phyloP scores from a whole-genome alignment of 2,329 filamentous ascomycete genomes.

The Exophiala viscosa region DNA sequence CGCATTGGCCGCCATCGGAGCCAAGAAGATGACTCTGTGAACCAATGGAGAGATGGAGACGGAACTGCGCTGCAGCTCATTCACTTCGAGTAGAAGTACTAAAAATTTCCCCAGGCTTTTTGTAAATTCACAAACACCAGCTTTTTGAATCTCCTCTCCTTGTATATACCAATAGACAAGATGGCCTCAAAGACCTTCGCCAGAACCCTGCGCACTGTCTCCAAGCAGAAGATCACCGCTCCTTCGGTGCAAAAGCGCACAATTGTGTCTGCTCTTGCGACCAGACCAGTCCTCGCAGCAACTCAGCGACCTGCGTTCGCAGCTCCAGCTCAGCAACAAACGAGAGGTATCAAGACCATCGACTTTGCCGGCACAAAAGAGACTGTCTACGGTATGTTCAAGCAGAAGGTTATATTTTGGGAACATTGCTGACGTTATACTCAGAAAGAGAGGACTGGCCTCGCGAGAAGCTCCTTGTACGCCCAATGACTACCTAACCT shows the following conservation, averaged over 20 bases:
- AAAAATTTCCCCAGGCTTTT: slow-evolving; percentile 21
- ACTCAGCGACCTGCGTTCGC: slow-evolving; percentile 43
- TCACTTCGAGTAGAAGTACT: not conserved
- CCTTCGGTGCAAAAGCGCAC: slow-evolving; percentile 54
- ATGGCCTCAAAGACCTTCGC: slow-evolving; percentile 50
- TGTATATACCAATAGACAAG: slow-evolving; percentile 23
- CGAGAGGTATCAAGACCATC: slow-evolving; percentile 93
- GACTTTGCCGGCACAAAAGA: slow-evolving; percentile 97
- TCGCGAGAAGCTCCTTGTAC: slow-evolving; percentile 91
- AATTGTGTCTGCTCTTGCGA: slow-evolving; percentile 56
- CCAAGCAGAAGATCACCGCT: slow-evolving; percentile 52
- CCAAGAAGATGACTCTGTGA: not conserved
- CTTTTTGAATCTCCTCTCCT: slow-evolving; percentile 6
- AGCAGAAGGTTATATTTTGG: not conserved
- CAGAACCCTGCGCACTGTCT: slow-evolving; percentile 56
- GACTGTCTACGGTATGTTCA: slow-evolving; percentile 75
- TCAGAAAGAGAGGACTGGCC: slow-evolving; percentile 98
- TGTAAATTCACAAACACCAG: not conserved
- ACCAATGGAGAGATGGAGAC: not conserved
- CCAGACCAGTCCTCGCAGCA: slow-evolving; percentile 48
- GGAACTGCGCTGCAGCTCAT: too few species aligned
- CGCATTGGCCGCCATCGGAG: not conserved
- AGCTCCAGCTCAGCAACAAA: slow-evolving; percentile 59
- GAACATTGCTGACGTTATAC: slow-evolving; percentile 8
- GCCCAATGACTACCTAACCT: slow-evolving; percentile 37